Evolutionary conservation across 331 rosid genomes (phyloP).

Genomic region (Rhamnella rubrinervis): DNA sequence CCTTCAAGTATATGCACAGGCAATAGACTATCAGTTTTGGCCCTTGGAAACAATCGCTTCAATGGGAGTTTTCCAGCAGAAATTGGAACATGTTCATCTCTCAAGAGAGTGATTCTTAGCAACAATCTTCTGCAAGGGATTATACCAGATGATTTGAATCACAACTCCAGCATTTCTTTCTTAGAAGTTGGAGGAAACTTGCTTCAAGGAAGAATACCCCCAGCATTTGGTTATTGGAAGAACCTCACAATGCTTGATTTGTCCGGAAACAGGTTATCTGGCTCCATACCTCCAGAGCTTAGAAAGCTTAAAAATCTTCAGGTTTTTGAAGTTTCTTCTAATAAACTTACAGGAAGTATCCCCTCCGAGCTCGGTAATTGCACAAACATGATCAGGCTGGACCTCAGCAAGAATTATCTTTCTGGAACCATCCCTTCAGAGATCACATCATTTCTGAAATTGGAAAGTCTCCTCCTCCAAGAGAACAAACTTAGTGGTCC

Average conservation of each 20-base stretch:
- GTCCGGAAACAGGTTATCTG: constrained; percentile 11
- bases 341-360: constrained; percentile 13
- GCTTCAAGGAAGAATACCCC: constrained; percentile 21
- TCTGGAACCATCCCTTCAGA: constrained; percentile 22
- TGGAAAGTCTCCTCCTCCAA: constrained; percentile 18
- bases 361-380: constrained; percentile 20
- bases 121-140: constrained; percentile 21
- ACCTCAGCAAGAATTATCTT: constrained; percentile 17
- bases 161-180: constrained; percentile 20
- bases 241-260: constrained; percentile 27
- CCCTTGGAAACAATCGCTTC: constrained; percentile 16
- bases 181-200: constrained; percentile 20
- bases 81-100: constrained; percentile 18
- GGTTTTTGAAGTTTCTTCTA: constrained; percentile 11
- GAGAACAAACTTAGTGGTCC: constrained; percentile 18
- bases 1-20: constrained; percentile 22
- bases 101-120: constrained; percentile 21
- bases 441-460: constrained; percentile 14
- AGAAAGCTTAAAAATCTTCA: constrained; percentile 19
- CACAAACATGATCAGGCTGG: constrained; percentile 8
- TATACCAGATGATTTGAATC: constrained; percentile 18
- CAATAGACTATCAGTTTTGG: constrained; percentile 18
- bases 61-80: constrained; percentile 21
- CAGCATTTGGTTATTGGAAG: constrained; percentile 15
- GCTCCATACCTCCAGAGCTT: constrained; percentile 13